Evolutionary conservation across 2,329 filamentous ascomycete species (phyloP).

Genomic region (Cercospora brassicicola): DNA sequence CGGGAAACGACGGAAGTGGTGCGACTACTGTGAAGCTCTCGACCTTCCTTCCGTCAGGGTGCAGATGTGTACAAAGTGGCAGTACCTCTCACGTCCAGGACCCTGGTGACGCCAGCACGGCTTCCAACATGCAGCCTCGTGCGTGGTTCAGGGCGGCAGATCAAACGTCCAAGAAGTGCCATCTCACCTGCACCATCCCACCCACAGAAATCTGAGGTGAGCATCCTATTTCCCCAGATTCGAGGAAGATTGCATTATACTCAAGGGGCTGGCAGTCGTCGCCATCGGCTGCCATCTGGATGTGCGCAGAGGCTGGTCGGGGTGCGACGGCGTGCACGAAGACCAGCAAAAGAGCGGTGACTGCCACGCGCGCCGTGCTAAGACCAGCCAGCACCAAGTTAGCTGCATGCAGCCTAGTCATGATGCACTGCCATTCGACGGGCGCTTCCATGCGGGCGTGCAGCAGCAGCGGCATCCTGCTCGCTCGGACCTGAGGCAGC

Average conservation of each 20-base stretch:
- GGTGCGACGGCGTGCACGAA: conserved; percentile 10
- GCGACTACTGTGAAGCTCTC: background rate
- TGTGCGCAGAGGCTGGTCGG: background rate
- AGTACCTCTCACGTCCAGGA: conserved; percentile 7
- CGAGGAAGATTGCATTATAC: background rate
- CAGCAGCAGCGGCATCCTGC: background rate
- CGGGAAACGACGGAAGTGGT: conserved; percentile 3
- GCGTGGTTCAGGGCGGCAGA: conserved; percentile 13
- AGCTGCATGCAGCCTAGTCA: conserved; percentile 11
- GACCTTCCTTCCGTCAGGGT: background rate
- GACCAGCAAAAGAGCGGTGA: conserved; percentile 17
- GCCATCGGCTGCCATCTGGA: background rate
- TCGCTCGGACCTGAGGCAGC: background rate
- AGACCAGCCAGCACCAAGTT: background rate
- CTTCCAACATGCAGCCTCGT: conserved; percentile 6
- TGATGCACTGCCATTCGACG: conserved; percentile 12
- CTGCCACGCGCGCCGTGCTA: conserved; percentile 16
- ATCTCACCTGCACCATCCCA: background rate
- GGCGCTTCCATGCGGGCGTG: conserved; percentile 16
- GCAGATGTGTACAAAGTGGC: background rate
- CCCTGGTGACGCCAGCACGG: conserved; percentile 11
- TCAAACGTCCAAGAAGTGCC: conserved; percentile 4
- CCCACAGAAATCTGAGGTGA: background rate
- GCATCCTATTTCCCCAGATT: background rate
- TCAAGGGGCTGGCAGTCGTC: background rate